These are phyloP conservation scores for Hydrangea macrophylla DNA, from an alignment of 148 eudicot species.

Conservation along the genomic window DNA sequence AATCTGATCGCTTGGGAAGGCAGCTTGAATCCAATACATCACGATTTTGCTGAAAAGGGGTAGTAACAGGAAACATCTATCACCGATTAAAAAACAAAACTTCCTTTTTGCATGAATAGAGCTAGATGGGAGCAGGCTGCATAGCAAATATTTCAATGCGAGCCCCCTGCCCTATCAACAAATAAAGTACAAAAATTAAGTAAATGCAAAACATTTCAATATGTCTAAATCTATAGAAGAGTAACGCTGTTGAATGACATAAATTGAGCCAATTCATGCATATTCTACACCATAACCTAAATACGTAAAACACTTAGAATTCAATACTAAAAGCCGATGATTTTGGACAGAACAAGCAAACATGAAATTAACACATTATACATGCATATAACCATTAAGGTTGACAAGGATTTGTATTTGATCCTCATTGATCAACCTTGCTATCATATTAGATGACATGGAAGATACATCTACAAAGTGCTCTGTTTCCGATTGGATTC, in stretches of 20 bases:
- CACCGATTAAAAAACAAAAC: too few relatives aligned
- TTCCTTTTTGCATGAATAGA: too few relatives aligned
- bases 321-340: too few relatives aligned
- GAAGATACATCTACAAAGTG: slow-evolving; percentile 86
- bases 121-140: slow-evolving; percentile 99
- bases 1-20: slow-evolving; percentile 81
- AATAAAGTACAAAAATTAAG: background rate
- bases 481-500: slow-evolving; percentile 87
- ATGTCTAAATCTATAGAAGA: background rate
- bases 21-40: slow-evolving; percentile 74
- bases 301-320: background rate
- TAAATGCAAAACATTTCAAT: background rate
- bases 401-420: slow-evolving; percentile 85
- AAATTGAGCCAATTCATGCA: background rate
- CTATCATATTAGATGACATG: slow-evolving; percentile 80
- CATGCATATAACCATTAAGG: slow-evolving; percentile 98
- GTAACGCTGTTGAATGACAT: background rate
- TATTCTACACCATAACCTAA: background rate
- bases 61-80: background rate
- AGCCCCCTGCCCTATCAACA: slow-evolving; percentile 64
- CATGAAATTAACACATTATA: slow-evolving; percentile 13
- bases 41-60: slow-evolving; percentile 59
- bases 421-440: slow-evolving; percentile 79
- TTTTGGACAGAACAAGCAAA: background rate
- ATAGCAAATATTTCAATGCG: slow-evolving; percentile 97